Evolutionary conservation across 768 basidiomycete genomes (phyloP).

Genomic region (Rhodotorula sphaerocarpa): DNA sequence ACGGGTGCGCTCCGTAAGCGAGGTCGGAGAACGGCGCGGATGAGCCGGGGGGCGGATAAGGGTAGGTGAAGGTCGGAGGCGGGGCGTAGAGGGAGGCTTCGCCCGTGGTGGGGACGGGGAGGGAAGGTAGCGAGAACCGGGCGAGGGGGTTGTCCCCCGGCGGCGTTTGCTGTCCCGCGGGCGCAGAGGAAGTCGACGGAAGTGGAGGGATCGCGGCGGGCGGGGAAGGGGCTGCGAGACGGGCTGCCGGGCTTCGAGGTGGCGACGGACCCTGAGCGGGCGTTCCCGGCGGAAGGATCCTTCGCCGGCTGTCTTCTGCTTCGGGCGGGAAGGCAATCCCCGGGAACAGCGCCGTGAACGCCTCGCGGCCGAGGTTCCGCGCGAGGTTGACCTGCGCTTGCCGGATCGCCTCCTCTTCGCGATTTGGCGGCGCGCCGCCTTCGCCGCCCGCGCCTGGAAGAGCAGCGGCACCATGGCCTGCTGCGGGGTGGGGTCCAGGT

Average conservation of each 20-base stretch:
- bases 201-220: not conserved
- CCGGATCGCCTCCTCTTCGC: conserved; percentile 43
- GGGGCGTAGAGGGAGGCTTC: conserved; percentile 29
- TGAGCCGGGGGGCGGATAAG: conserved; percentile 7
- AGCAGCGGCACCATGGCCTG: conserved; percentile 3
- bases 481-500: not conserved
- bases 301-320: conserved; percentile 1
- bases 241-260: conserved; percentile 37
- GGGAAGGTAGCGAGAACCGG: conserved; percentile 22
- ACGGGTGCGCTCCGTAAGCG: conserved; percentile 31
- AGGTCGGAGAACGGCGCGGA: conserved; percentile 10
- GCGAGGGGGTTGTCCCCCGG: conserved; percentile 24
- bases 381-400: conserved; percentile 37
- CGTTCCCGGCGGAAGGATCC: not conserved
- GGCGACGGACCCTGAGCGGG: conserved; percentile 35
- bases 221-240: not conserved
- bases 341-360: conserved; percentile 40
- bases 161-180: conserved; percentile 43
- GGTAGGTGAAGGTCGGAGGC: conserved; percentile 13
- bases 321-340: conserved; percentile 36
- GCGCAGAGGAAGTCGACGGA: not conserved
- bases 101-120: conserved; percentile 28
- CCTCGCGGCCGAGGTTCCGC: conserved; percentile 29
- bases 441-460: conserved; percentile 32
- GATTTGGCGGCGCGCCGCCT: not conserved